phyloP scores from a whole-genome alignment of 1,284 basidiomycete species.

The Cryptococcus hybrid region DNA sequence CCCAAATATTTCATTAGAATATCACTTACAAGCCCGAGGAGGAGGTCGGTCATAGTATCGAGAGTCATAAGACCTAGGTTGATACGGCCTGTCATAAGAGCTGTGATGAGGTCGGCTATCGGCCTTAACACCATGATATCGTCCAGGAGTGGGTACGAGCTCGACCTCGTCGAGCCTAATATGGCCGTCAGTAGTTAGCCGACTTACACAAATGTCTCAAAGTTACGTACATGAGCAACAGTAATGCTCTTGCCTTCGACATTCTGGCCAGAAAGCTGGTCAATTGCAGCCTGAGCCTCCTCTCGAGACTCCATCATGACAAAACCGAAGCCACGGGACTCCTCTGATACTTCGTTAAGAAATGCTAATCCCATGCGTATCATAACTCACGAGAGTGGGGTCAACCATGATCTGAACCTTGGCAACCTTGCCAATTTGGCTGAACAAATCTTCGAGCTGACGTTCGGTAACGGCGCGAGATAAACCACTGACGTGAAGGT shows the following conservation, averaged over 20 bases:
- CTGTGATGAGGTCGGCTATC: constrained; percentile 47
- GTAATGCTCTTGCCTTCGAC: constrained; percentile 80
- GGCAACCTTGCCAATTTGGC: constrained; percentile 76
- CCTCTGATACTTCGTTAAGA: constrained; percentile 44
- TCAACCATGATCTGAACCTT: constrained; percentile 95
- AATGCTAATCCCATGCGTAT: not conserved
- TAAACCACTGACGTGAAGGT: constrained; percentile 90
- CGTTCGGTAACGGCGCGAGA: constrained; percentile 75
- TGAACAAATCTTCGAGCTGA: constrained; percentile 82
- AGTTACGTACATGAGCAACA: constrained; percentile 72
- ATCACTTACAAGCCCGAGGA: constrained; percentile 24
- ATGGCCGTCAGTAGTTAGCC: not conserved
- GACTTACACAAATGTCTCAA: not conserved
- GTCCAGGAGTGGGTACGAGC: constrained; percentile 89
- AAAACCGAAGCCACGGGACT: constrained; percentile 96
- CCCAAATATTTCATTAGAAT: not conserved
- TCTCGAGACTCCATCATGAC: constrained; percentile 87
- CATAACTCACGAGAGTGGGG: constrained; percentile 67
- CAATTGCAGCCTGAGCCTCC: constrained; percentile 86
- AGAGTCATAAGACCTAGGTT: constrained; percentile 48
- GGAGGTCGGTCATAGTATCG: constrained; percentile 41
- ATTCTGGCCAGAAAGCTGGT: constrained; percentile 76
- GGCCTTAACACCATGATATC: constrained; percentile 64
- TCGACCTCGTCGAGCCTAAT: constrained; percentile 84
- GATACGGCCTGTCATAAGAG: constrained; percentile 45